Percentiles rank a stretch among this genome's conserved stretches.
phyloP scores from a whole-genome alignment of 352 stramenopile genomes.

The Saprolegnia parasitica region DNA sequence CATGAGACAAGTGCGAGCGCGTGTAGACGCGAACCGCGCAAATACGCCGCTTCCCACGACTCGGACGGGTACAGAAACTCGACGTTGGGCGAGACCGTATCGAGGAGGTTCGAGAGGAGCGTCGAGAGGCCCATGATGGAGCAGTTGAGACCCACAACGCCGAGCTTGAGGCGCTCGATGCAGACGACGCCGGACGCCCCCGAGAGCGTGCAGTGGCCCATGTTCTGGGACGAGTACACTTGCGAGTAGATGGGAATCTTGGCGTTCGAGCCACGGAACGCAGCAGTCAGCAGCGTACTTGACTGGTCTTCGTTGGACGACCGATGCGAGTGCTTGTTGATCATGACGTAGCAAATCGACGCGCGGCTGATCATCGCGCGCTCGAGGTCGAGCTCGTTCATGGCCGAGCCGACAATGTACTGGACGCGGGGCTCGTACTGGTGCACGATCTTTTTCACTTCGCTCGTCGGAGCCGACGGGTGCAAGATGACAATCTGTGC shows the following conservation, averaged over 20 bases:
- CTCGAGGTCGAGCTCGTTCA: constrained; percentile 73
- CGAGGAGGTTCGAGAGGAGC: constrained; percentile 54
- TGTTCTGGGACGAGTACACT: constrained; percentile 66
- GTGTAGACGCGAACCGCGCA: constrained; percentile 7
- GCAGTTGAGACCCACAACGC: constrained; percentile 62
- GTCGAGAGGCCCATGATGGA: constrained; percentile 64
- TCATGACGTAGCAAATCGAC: constrained; percentile 62
- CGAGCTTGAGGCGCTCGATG: constrained; percentile 64
- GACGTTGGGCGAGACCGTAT: constrained; percentile 29
- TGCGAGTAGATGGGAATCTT: constrained; percentile 70
- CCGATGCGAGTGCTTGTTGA: constrained; percentile 25
- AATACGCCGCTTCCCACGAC: constrained; percentile 25
- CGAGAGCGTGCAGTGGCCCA: constrained; percentile 64
- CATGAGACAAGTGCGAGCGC: neutral
- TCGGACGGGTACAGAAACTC: constrained; percentile 19
- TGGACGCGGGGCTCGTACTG: constrained; percentile 67
- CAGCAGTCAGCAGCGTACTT: constrained; percentile 56
- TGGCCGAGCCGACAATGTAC: constrained; percentile 76
- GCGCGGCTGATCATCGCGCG: constrained; percentile 51
- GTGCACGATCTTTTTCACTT: constrained; percentile 75
- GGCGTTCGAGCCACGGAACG: constrained; percentile 58
- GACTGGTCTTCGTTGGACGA: constrained; percentile 27
- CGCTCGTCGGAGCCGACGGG: constrained; percentile 44
- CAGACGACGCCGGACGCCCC: constrained; percentile 67
- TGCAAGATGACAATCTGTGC: constrained; percentile 63